A percentile compares a stretch with the other conserved stretches of the same genome.
phyloP scores from a whole-genome alignment of 2,329 filamentous ascomycete genomes.

The Phialocephala sp. region DNA sequence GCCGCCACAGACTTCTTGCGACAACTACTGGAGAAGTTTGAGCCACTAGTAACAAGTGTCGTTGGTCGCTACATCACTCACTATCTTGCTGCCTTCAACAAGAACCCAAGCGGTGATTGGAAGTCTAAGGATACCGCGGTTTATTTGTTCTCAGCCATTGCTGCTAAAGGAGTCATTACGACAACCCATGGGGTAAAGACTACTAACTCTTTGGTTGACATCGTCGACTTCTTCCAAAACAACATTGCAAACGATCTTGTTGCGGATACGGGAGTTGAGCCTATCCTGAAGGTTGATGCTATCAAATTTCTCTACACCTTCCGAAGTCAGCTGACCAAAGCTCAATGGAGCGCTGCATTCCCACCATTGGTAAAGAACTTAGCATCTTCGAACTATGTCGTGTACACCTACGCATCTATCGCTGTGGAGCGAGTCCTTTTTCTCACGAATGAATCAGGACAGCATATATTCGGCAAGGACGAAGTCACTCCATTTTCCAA shows the following conservation, averaged over 20 bases:
- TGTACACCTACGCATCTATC: constrained; percentile 97
- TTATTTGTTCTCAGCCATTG: constrained; percentile 93
- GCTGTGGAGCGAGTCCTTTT: constrained; percentile 93
- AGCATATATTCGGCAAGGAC: constrained; percentile 78
- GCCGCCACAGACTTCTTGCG: constrained; percentile 95
- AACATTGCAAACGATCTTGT: constrained; percentile 90
- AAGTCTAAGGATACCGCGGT: constrained; percentile 98
- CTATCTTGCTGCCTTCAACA: constrained; percentile 77
- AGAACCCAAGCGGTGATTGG: constrained; percentile 76
- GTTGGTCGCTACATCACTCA: constrained; percentile 86
- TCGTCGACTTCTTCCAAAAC: constrained; percentile 93
- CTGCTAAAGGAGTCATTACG: constrained; percentile 88
- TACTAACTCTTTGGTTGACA: constrained; percentile 84
- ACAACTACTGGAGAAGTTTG: constrained; percentile 87
- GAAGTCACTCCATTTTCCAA: constrained; percentile 84
- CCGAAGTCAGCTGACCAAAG: constrained; percentile 89
- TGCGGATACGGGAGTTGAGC: constrained; percentile 69
- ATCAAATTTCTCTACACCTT: constrained; percentile 99
- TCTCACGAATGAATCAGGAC: constrained; percentile 75
- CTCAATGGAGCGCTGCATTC: constrained; percentile 90
- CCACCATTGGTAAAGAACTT: constrained; percentile 90
- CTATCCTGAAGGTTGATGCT: constrained; percentile 93
- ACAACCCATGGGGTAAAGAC: constrained; percentile 88
- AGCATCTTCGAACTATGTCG: constrained; percentile 88
- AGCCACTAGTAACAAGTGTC: constrained; percentile 82